Evolutionary conservation across 768 basidiomycete genomes (phyloP).

Genomic region (Suillus spraguei): DNA sequence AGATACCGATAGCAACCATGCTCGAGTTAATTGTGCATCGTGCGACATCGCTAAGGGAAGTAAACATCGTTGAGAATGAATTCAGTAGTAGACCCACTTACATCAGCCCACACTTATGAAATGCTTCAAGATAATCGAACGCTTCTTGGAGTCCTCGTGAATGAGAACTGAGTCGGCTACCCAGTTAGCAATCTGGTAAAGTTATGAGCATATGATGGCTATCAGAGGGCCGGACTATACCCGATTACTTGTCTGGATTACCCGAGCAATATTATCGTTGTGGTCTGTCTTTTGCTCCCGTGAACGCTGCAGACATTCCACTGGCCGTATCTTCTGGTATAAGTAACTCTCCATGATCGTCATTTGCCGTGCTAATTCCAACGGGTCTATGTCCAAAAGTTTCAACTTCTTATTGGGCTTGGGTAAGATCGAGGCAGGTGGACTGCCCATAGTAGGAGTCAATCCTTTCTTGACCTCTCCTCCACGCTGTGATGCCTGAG

Average conservation of each 20-base stretch:
- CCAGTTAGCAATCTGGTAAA: conserved; percentile 84
- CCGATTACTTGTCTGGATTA: conserved; percentile 88
- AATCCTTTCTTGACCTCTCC: conserved; percentile 61
- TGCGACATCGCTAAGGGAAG: conserved; percentile 76
- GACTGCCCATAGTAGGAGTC: conserved; percentile 54
- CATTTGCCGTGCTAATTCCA: conserved; percentile 91
- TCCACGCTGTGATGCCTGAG: conserved; percentile 39
- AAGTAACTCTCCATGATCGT: conserved; percentile 88
- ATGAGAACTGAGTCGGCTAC: conserved; percentile 83
- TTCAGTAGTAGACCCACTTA: conserved; percentile 42
- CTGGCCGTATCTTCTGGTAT: conserved; percentile 86
- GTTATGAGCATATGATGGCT: conserved; percentile 8
- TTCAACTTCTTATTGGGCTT: conserved; percentile 74
- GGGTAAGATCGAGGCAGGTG: conserved; percentile 78
- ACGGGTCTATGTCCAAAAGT: conserved; percentile 81
- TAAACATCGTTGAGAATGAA: conserved; percentile 12
- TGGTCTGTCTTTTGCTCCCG: conserved; percentile 74
- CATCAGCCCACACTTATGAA: conserved; percentile 92
- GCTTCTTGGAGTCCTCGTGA: conserved; percentile 81
- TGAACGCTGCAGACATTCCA: conserved; percentile 87
- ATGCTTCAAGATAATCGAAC: conserved; percentile 83
- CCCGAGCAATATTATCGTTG: conserved; percentile 81
- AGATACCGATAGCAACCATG: conserved; percentile 95
- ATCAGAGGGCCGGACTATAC: conserved; percentile 40
- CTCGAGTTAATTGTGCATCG: conserved; percentile 92